Evolutionary conservation across 257 asterid species (phyloP).

Genomic region (Eustoma russellianum): DNA sequence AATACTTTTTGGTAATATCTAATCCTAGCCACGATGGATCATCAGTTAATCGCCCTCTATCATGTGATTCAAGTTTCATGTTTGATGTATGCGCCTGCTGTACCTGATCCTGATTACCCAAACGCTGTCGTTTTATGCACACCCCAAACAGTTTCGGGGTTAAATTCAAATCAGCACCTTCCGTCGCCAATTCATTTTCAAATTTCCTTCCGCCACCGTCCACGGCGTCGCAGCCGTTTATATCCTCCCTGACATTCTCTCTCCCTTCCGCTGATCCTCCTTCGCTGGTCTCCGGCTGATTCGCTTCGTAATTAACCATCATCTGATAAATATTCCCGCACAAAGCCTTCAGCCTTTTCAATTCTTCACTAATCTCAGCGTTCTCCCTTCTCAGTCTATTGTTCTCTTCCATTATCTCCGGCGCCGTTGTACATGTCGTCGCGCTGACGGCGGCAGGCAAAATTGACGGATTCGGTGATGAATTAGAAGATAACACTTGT

Average conservation of each 20-base stretch:
- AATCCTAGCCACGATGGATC: slow-evolving; percentile 14
- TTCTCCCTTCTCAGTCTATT: slow-evolving; percentile 63
- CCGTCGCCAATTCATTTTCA: slow-evolving; percentile 2
- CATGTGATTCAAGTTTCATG: slow-evolving; percentile 41
- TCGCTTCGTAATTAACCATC: slow-evolving; percentile 43
- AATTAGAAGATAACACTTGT: slow-evolving; percentile 68
- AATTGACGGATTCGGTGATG: slow-evolving; percentile 42
- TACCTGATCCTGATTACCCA: slow-evolving; percentile 16
- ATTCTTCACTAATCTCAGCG: slow-evolving; percentile 37
- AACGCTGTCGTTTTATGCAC: slow-evolving; percentile 37
- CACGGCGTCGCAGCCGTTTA: slow-evolving; percentile 12
- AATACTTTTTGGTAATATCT: background rate
- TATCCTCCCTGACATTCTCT: slow-evolving; percentile 13
- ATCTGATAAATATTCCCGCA: slow-evolving; percentile 43
- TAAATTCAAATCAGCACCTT: slow-evolving; percentile 3
- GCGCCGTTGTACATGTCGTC: slow-evolving; percentile 23
- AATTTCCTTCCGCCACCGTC: slow-evolving; percentile 4
- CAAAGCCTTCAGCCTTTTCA: slow-evolving; percentile 36
- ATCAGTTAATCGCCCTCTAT: background rate
- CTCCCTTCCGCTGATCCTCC: slow-evolving; percentile 20
- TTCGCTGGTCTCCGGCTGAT: slow-evolving; percentile 15
- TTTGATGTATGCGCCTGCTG: slow-evolving; percentile 13
- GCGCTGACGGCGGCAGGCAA: slow-evolving; percentile 18
- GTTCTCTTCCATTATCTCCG: slow-evolving; percentile 57
- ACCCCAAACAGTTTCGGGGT: slow-evolving; percentile 64